Conservation (phyloP, 2,329 filamentous ascomycete genomes). For the Didymella lethalis region DNA sequence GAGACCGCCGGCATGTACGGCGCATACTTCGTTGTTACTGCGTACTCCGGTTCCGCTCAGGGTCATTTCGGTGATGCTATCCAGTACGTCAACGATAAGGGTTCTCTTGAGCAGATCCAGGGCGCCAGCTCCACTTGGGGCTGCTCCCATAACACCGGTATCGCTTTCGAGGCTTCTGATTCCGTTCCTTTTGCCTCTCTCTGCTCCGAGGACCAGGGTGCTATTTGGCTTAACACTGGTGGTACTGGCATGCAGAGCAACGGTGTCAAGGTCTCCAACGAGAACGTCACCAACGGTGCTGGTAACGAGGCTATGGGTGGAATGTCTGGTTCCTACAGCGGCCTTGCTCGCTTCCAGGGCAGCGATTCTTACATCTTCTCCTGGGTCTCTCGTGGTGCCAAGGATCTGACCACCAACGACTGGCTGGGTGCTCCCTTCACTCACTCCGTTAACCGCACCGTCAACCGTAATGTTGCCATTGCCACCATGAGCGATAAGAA, state of each 20-base stretch:
- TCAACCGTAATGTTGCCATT: conserved; percentile 67
- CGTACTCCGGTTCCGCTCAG: conserved; percentile 61
- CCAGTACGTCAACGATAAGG: conserved; percentile 59
- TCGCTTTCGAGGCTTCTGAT: conserved; percentile 68
- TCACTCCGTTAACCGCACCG: conserved; percentile 61
- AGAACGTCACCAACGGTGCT: conserved; percentile 67
- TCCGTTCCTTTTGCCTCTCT: conserved; percentile 65
- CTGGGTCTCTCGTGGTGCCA: conserved; percentile 68
- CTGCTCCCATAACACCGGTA: conserved; percentile 71
- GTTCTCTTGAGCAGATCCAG: conserved; percentile 59
- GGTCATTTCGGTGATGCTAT: conserved; percentile 69
- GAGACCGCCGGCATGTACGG: conserved; percentile 64
- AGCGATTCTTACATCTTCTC: conserved; percentile 66
- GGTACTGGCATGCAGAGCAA: conserved; percentile 67
- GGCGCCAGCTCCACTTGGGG: conserved; percentile 66
- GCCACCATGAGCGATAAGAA: conserved; percentile 65
- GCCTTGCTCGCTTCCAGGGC: conserved; percentile 62
- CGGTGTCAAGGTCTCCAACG: conserved; percentile 68
- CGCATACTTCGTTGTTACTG: conserved; percentile 69
- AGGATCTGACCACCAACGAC: conserved; percentile 61
- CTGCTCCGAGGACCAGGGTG: conserved; percentile 69
- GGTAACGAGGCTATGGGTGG: conserved; percentile 68
- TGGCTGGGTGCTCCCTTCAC: conserved; percentile 68
- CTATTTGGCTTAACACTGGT: conserved; percentile 70
- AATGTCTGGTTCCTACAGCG: conserved; percentile 69